Conservation (phyloP, 306 rosid species). For the Albizia julibrissin region DNA sequence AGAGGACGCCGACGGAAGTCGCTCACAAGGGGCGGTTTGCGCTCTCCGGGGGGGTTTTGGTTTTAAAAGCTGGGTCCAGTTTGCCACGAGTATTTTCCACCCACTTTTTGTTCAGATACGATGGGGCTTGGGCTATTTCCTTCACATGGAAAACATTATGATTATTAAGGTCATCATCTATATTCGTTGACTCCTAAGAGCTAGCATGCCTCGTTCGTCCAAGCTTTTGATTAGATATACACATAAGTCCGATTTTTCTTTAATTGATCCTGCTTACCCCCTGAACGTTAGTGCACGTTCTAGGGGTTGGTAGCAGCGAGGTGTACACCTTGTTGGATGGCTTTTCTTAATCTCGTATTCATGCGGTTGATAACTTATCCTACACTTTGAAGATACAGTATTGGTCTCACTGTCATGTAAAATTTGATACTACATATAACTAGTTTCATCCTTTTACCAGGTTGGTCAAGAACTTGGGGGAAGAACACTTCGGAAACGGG, state of each 20-base stretch:
- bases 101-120: neutral
- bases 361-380: neutral
- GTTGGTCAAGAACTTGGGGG: constrained; percentile 99
- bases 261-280: neutral
- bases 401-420: neutral
- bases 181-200: no score
- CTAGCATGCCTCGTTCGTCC: no score
- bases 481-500: constrained; percentile 99
- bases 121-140: constrained; percentile 1
- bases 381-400: neutral
- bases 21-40: no score
- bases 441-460: constrained; percentile 47
- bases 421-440: neutral
- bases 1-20: no score
- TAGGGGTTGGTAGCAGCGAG: neutral
- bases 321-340: neutral
- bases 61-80: neutral
- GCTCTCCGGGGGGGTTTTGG: no score
- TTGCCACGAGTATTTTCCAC: neutral
- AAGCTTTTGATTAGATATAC: no score
- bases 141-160: constrained; percentile 2
- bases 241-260: no score
- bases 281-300: neutral
- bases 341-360: neutral
- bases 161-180: neutral